A percentile compares a stretch with the other conserved stretches of the same genome.
Evolutionary conservation across 306 rosid species (phyloP).

Genomic region (Castanopsis chinensis): DNA sequence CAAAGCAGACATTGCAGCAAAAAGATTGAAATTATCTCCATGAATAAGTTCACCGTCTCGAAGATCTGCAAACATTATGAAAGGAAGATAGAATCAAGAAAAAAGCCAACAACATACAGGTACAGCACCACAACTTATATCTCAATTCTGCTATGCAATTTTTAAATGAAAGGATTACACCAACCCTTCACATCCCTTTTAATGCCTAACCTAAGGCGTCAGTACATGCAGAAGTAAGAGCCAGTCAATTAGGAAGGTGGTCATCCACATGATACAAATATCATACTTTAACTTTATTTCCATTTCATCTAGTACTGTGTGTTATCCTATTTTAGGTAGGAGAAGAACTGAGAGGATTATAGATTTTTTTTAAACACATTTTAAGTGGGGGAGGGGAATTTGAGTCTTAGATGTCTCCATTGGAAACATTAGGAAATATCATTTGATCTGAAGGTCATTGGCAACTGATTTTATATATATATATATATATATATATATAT

Average conservation of each 20-base stretch:
- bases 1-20: constrained; percentile 93
- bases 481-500: too few relatives aligned
- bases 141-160: not conserved
- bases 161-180: not conserved
- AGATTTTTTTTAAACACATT: too few relatives aligned
- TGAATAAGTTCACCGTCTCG: constrained; percentile 91
- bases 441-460: too few relatives aligned
- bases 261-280: not conserved
- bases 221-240: not conserved
- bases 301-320: not conserved
- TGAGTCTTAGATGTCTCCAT: too few relatives aligned
- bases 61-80: constrained; percentile 62
- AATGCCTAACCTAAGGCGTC: not conserved
- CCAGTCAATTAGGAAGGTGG: not conserved
- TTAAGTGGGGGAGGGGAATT: too few relatives aligned
- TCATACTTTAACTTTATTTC: not conserved
- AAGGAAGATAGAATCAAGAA: constrained; percentile 8
- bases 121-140: not conserved
- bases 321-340: not conserved
- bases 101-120: not conserved
- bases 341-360: not conserved
- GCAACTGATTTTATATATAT: too few relatives aligned
- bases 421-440: too few relatives aligned
- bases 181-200: not conserved
- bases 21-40: constrained; percentile 91